Evolutionary conservation across 345 rosid species (phyloP).

Genomic region (Euclidium syriacum): DNA sequence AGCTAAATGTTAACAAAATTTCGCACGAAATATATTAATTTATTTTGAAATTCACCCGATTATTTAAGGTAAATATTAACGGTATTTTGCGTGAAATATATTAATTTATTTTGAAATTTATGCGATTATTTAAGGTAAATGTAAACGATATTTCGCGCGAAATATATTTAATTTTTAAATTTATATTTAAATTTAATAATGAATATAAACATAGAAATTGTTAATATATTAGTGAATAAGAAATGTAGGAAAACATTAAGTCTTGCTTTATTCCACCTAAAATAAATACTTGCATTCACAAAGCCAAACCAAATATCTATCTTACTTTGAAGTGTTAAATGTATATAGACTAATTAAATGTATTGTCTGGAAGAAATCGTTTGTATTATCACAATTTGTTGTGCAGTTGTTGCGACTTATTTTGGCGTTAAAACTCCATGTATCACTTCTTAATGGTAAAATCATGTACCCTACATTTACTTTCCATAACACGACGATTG

Average conservation of each 20-base stretch:
- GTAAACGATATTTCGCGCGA: not conserved
- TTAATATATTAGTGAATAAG: not conserved
- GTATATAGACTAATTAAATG: no score
- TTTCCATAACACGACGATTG: no score
- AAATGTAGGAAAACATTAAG: not conserved
- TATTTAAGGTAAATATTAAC: not conserved
- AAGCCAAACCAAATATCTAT: not conserved
- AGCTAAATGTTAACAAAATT: not conserved
- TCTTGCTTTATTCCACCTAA: not conserved
- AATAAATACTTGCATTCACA: not conserved
- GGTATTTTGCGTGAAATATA: not conserved
- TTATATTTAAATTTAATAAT: not conserved
- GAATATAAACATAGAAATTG: not conserved
- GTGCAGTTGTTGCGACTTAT: no score
- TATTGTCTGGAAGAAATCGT: no score
- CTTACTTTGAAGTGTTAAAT: not conserved
- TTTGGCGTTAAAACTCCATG: no score
- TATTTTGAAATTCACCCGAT: no score
- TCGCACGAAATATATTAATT: not conserved
- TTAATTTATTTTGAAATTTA: no score
- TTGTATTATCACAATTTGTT: no score
- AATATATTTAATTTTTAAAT: not conserved
- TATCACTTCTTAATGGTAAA: no score
- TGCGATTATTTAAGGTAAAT: no score
- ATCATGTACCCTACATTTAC: no score